These are phyloP conservation scores for Saccharomyces hybrid DNA, from an alignment of 1,139 yeast genomes.

Conservation along the genomic window DNA sequence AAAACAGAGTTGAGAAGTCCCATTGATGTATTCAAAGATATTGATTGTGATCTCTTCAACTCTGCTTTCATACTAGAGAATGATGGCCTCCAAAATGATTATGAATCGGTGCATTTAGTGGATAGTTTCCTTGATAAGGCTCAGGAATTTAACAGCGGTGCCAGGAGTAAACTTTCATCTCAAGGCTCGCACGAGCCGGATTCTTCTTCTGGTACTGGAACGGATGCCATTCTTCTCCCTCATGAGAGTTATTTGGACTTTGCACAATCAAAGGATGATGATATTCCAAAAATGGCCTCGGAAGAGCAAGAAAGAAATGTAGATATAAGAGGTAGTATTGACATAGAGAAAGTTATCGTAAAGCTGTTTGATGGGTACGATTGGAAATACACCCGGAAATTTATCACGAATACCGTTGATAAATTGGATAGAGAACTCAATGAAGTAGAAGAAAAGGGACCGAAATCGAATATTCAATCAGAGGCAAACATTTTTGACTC, in stretches of 20 bases:
- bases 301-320: background rate
- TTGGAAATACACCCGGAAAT: conserved; percentile 71
- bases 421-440: conserved; percentile 19
- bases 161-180: background rate
- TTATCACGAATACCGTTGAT: conserved; percentile 54
- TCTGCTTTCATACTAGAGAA: background rate
- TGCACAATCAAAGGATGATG: background rate
- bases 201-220: conserved; percentile 5
- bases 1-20: conserved; percentile 34
- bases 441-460: conserved; percentile 16
- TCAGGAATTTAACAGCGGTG: background rate
- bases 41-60: conserved; percentile 36
- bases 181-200: conserved; percentile 1
- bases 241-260: background rate
- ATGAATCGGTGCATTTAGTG: conserved; percentile 11
- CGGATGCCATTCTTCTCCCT: background rate
- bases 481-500: conserved; percentile 27
- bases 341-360: conserved; percentile 38
- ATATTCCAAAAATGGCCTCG: background rate
- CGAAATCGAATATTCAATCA: conserved; percentile 9
- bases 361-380: conserved; percentile 86
- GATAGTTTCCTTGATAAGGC: conserved; percentile 16
- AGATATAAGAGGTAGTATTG: conserved; percentile 10
- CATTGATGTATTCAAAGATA: conserved; percentile 43
- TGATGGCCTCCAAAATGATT: background rate